Conservation (phyloP, 1,284 basidiomycete species). For the Coniophora puteana region DNA sequence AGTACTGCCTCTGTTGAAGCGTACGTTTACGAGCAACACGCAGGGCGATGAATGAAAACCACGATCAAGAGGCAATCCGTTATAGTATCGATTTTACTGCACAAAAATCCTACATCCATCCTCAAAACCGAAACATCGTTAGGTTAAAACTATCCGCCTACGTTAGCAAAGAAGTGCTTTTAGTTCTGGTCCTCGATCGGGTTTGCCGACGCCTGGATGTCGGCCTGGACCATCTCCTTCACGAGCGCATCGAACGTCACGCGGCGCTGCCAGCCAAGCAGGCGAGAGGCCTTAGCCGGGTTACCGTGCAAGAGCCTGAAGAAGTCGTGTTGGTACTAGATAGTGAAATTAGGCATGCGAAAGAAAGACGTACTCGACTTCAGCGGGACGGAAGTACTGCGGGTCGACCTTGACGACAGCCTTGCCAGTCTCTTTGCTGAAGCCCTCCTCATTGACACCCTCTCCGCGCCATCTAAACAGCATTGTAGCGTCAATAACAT, state of each 20-base stretch:
- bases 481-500: not conserved
- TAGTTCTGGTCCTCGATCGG: slow-evolving; percentile 81
- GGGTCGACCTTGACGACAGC: slow-evolving; percentile 79
- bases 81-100: too few relatives aligned
- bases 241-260: slow-evolving; percentile 80
- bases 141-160: too few relatives aligned
- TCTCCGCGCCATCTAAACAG: slow-evolving; percentile 74
- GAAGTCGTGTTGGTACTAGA: slow-evolving; percentile 9
- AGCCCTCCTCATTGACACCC: slow-evolving; percentile 74
- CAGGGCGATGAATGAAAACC: too few relatives aligned
- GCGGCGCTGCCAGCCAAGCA: slow-evolving; percentile 84
- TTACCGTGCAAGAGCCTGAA: slow-evolving; percentile 73
- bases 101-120: too few relatives aligned
- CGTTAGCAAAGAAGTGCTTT: slow-evolving; percentile 1
- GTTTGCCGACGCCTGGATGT: slow-evolving; percentile 65
- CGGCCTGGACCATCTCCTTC: slow-evolving; percentile 84
- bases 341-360: slow-evolving; percentile 3
- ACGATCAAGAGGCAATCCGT: too few relatives aligned
- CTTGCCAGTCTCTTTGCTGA: slow-evolving; percentile 61
- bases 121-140: too few relatives aligned
- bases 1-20: too few relatives aligned
- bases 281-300: slow-evolving; percentile 79
- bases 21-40: too few relatives aligned
- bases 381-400: slow-evolving; percentile 83
- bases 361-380: slow-evolving; percentile 75